These are phyloP conservation scores for Dalechampia spathulata DNA, from an alignment of 441 rosid species.

Conservation along the genomic window DNA sequence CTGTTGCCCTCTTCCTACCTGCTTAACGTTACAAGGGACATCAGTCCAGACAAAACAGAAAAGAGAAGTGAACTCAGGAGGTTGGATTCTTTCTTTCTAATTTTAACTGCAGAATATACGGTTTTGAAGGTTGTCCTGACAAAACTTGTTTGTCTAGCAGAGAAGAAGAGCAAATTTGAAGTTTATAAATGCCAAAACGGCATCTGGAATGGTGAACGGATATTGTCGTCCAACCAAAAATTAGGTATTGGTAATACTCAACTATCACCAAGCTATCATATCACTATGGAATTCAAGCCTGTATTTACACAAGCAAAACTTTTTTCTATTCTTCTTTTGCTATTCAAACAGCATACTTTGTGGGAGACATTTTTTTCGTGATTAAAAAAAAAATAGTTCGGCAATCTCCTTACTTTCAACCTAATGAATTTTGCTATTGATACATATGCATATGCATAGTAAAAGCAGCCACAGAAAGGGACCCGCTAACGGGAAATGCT, in stretches of 20 bases:
- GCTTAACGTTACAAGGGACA: conserved; percentile 17
- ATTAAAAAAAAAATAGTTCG: neutral
- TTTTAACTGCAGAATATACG: neutral
- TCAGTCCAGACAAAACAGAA: conserved; percentile 2
- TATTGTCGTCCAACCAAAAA: too few relatives aligned
- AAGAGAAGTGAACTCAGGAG: neutral
- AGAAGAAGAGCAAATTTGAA: too few relatives aligned
- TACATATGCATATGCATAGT: too few relatives aligned
- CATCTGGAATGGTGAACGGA: too few relatives aligned
- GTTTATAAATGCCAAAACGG: too few relatives aligned
- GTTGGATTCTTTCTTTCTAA: neutral
- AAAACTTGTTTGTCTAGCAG: too few relatives aligned
- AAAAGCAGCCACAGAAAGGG: too few relatives aligned
- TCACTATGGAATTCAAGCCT: neutral
- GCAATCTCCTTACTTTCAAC: neutral
- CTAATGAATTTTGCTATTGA: too few relatives aligned
- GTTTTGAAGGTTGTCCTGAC: neutral
- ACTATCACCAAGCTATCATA: neutral
- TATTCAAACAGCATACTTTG: neutral
- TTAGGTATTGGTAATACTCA: neutral
- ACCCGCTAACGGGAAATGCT: neutral
- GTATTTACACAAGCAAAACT: neutral
- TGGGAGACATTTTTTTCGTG: neutral
- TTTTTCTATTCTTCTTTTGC: neutral
- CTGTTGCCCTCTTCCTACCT: conserved; percentile 79